Conservation (phyloP, 768 basidiomycete species). For the Serendipita indica region DNA sequence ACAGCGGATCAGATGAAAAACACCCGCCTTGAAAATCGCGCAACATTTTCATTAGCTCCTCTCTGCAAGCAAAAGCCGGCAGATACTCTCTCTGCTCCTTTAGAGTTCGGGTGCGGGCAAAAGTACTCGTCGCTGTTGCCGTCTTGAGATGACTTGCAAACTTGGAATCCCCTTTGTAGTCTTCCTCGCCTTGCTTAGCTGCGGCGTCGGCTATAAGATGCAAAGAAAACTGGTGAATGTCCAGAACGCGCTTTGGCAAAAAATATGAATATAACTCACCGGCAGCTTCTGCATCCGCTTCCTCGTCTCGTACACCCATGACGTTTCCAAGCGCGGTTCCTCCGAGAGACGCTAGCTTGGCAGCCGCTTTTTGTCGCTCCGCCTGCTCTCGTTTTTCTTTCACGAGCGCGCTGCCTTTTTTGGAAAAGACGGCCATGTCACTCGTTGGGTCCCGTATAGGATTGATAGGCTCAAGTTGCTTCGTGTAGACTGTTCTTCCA, state of each 20-base stretch:
- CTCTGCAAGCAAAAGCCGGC: constrained; percentile 93
- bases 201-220: constrained; percentile 33
- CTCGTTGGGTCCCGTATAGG: constrained; percentile 87
- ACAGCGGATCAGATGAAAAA: background rate
- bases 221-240: constrained; percentile 59
- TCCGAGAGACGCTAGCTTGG: constrained; percentile 81
- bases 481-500: constrained; percentile 89
- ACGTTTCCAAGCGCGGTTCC: constrained; percentile 94
- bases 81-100: constrained; percentile 95
- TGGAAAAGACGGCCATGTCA: constrained; percentile 90
- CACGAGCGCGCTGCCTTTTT: constrained; percentile 90
- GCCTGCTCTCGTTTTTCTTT: constrained; percentile 94
- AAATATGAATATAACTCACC: constrained; percentile 39
- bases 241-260: constrained; percentile 16
- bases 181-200: constrained; percentile 33
- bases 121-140: constrained; percentile 60
- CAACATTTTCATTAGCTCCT: constrained; percentile 74
- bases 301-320: constrained; percentile 92
- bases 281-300: constrained; percentile 60
- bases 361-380: constrained; percentile 90
- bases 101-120: constrained; percentile 66
- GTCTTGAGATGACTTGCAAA: constrained; percentile 89
- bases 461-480: constrained; percentile 93
- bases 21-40: constrained; percentile 84
- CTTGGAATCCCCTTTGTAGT: constrained; percentile 87